Conservation (phyloP, 768 basidiomycete species). For the Amanita inopinata region DNA sequence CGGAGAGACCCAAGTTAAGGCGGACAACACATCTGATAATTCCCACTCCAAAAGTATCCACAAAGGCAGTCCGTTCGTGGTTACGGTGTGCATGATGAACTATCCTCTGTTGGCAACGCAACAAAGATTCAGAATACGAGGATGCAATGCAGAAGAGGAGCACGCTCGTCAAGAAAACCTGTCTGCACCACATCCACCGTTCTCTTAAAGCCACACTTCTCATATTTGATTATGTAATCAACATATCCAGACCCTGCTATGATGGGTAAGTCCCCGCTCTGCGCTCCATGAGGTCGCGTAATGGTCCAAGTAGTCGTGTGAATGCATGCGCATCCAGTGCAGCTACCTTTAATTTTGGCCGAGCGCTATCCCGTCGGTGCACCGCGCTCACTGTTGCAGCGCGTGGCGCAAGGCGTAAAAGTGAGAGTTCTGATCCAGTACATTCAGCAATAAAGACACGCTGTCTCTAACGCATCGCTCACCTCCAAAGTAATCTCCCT, state of each 20-base stretch:
- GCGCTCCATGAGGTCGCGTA: conserved; percentile 89
- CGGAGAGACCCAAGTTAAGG: neutral
- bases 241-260: conserved; percentile 19
- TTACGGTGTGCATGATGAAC: neutral
- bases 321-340: conserved; percentile 90
- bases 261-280: conserved; percentile 71
- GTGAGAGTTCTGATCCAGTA: conserved; percentile 63
- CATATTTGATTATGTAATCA: too few relatives aligned
- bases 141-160: too few relatives aligned
- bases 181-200: too few relatives aligned
- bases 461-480: conserved; percentile 16
- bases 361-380: conserved; percentile 33
- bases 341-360: conserved; percentile 80
- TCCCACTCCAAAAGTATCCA: conserved; percentile 11
- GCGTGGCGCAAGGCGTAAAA: conserved; percentile 81
- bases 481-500: conserved; percentile 99
- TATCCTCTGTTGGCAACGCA: neutral
- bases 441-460: neutral
- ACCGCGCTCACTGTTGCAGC: conserved; percentile 94
- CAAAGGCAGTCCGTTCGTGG: too few relatives aligned
- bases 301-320: conserved; percentile 84
- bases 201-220: too few relatives aligned
- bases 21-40: neutral
- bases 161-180: too few relatives aligned
- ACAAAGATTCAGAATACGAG: too few relatives aligned